These are phyloP conservation scores for Gentiana straminea DNA, from an alignment of 257 asterid species.

Conservation along the genomic window DNA sequence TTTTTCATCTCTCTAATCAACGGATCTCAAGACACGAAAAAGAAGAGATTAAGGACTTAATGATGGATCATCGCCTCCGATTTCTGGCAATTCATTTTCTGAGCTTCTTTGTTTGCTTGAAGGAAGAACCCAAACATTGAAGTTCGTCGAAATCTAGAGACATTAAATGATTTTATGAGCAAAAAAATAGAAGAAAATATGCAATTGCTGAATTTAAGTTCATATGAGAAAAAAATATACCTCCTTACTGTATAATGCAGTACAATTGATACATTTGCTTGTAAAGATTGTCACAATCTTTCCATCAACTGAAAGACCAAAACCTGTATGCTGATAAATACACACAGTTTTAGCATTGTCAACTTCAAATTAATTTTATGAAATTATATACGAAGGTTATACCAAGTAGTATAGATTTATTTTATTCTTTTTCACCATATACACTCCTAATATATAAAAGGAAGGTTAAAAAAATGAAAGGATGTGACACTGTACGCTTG, in stretches of 20 bases:
- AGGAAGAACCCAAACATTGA: slow-evolving; percentile 78
- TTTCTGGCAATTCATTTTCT: slow-evolving; percentile 37
- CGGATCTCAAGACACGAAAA: no score
- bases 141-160: slow-evolving; percentile 49
- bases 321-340: slow-evolving; percentile 56
- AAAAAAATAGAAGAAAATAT: no score
- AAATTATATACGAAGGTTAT: background rate
- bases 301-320: slow-evolving; percentile 84
- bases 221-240: slow-evolving; percentile 13
- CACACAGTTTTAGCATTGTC: no score
- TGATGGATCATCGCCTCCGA: slow-evolving; percentile 76
- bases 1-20: no score
- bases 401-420: no score
- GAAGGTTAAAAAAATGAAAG: no score
- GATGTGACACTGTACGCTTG: no score
- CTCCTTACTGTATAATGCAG: slow-evolving; percentile 57
- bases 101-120: slow-evolving; percentile 26
- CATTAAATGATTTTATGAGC: background rate
- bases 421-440: no score
- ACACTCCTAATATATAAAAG: no score
- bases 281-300: slow-evolving; percentile 50
- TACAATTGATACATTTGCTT: slow-evolving; percentile 63
- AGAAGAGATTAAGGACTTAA: slow-evolving; percentile 20
- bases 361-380: no score
- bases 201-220: no score